Percentiles rank a stretch among this genome's conserved stretches.
These are phyloP conservation scores for Lodderomyces metapsilosis DNA, from an alignment of 1,139 yeast species.

Conservation along the genomic window DNA sequence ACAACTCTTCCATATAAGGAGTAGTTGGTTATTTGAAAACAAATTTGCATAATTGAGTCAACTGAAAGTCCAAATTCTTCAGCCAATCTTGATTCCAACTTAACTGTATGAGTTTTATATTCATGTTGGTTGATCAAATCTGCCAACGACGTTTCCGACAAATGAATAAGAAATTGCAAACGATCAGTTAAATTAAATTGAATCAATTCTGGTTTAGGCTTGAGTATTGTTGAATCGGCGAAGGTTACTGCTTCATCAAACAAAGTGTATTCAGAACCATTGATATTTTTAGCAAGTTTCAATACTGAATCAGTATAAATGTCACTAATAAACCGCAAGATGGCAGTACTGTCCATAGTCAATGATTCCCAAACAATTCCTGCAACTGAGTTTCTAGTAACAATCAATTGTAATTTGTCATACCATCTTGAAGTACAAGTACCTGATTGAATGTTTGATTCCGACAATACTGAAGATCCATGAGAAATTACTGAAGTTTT, in stretches of 20 bases:
- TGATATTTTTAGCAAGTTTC: constrained; percentile 67
- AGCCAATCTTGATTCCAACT: constrained; percentile 46
- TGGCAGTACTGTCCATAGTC: constrained; percentile 78
- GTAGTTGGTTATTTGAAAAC: constrained; percentile 69
- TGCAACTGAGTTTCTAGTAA: constrained; percentile 69
- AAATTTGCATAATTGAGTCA: constrained; percentile 67
- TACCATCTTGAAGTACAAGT: constrained; percentile 80
- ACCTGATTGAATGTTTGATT: constrained; percentile 63
- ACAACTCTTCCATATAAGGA: constrained; percentile 69
- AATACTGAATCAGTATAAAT: constrained; percentile 72
- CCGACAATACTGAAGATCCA: constrained; percentile 59
- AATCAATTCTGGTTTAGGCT: constrained; percentile 45
- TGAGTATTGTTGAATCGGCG: constrained; percentile 35
- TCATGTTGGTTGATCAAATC: constrained; percentile 75
- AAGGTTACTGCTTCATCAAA: constrained; percentile 46
- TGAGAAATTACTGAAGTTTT: constrained; percentile 52
- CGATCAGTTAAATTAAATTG: constrained; percentile 51
- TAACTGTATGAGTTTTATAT: constrained; percentile 42
- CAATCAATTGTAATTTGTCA: constrained; percentile 69
- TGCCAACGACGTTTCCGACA: constrained; percentile 73
- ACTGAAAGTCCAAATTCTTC: constrained; percentile 53
- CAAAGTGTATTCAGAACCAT: constrained; percentile 67
- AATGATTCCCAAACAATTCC: constrained; percentile 76
- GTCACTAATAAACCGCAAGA: constrained; percentile 69
- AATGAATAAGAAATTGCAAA: constrained; percentile 50